phyloP scores from a whole-genome alignment of 176 grass and related monocot species.

The Hordeum marinum region DNA sequence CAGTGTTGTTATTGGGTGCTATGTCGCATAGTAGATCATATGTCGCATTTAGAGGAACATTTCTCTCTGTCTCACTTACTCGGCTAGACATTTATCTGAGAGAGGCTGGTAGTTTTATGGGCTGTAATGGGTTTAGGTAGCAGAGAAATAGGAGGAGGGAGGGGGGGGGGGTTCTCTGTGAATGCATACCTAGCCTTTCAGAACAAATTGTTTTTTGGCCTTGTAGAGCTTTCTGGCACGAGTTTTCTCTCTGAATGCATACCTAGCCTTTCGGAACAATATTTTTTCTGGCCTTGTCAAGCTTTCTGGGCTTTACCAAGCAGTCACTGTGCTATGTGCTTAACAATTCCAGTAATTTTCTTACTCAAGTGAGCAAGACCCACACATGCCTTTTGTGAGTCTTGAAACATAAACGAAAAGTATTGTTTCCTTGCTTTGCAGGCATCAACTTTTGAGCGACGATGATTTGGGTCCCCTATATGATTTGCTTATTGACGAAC shows the following conservation, averaged over 20 bases:
- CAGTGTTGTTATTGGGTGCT: background rate
- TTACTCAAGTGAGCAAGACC: slow-evolving; percentile 1
- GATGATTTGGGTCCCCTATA: slow-evolving; percentile 94
- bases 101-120: background rate
- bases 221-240: background rate
- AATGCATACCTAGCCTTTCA: background rate
- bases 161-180: background rate
- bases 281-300: background rate
- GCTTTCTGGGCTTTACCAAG: background rate
- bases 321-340: slow-evolving; percentile 6
- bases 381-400: background rate
- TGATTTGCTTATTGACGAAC: slow-evolving; percentile 98
- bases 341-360: background rate
- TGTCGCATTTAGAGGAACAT: background rate
- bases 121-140: background rate
- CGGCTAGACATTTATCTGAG: background rate
- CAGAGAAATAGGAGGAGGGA: background rate
- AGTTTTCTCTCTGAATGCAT: background rate
- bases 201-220: background rate
- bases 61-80: background rate
- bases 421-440: slow-evolving; percentile 34
- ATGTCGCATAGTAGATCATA: background rate
- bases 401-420: background rate
- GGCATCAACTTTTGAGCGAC: slow-evolving; percentile 94
- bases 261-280: background rate